Percentiles rank a stretch among this genome's conserved stretches.
Conservation (phyloP, 139 green algal genomes). For the Tetradesmus lagerheimii region DNA sequence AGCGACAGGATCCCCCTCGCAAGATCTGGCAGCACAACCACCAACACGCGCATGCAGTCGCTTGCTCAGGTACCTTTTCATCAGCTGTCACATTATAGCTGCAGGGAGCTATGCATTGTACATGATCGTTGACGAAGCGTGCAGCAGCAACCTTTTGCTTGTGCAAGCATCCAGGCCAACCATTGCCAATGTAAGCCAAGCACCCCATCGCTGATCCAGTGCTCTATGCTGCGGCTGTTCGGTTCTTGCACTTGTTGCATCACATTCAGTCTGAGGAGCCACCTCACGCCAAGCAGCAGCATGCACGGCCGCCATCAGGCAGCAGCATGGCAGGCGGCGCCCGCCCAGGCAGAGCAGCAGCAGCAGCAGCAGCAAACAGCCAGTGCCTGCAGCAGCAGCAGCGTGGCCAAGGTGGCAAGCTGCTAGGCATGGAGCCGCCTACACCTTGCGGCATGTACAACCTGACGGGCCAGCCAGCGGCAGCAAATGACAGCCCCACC, state of each 20-base stretch:
- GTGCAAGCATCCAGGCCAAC: too few species aligned
- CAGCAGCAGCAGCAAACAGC: background rate
- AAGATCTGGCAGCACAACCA: conserved; percentile 20
- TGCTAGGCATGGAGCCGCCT: conserved; percentile 31
- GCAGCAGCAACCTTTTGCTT: too few species aligned
- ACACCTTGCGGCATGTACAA: conserved; percentile 39
- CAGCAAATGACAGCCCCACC: conserved; percentile 11
- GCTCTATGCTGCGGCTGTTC: background rate
- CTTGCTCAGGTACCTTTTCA: conserved; percentile 6
- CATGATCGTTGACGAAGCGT: too few species aligned
- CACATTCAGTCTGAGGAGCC: conserved; percentile 18
- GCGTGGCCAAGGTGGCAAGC: background rate
- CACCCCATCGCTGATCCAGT: too few species aligned
- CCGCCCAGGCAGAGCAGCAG: background rate
- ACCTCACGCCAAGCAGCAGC: background rate
- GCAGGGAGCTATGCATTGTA: background rate
- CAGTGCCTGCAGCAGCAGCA: background rate
- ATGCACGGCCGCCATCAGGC: conserved; percentile 1
- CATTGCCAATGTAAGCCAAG: too few species aligned
- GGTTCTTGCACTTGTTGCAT: too few species aligned
- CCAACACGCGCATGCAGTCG: background rate
- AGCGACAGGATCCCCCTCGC: background rate
- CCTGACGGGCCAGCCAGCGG: background rate
- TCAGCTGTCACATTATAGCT: too few species aligned
- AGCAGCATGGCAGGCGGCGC: conserved; percentile 14